Conservation (phyloP, 1,284 basidiomycete species). For the Naganishia liquefaciens region DNA sequence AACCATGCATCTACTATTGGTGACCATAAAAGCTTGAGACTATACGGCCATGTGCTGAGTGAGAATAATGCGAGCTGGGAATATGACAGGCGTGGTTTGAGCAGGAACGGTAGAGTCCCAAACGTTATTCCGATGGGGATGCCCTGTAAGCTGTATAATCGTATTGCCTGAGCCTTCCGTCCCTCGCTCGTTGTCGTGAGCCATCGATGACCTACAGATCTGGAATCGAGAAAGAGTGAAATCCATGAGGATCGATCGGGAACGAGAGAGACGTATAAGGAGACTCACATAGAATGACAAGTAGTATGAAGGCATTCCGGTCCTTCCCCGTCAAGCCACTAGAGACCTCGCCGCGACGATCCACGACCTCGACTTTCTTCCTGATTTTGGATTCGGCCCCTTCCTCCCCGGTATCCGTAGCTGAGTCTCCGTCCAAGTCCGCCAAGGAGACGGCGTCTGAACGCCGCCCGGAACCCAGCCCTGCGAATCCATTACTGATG, state of each 20-base stretch:
- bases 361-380: constrained; percentile 14
- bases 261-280: too few relatives aligned
- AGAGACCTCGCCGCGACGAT: constrained; percentile 23
- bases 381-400: background rate
- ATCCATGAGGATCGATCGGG: too few relatives aligned
- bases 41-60: constrained; percentile 93
- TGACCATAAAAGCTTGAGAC: constrained; percentile 95
- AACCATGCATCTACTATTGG: constrained; percentile 95
- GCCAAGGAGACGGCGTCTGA: constrained; percentile 15
- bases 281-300: constrained; percentile 82
- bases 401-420: constrained; percentile 12
- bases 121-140: constrained; percentile 75
- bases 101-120: constrained; percentile 94
- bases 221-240: constrained; percentile 13
- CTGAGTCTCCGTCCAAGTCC: constrained; percentile 9
- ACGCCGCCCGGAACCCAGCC: constrained; percentile 15
- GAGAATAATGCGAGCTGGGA: constrained; percentile 95
- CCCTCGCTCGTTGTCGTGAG: too few relatives aligned
- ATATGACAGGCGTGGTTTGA: constrained; percentile 92
- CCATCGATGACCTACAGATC: constrained; percentile 43
- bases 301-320: constrained; percentile 78
- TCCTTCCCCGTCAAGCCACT: constrained; percentile 56
- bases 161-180: constrained; percentile 14
- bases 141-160: constrained; percentile 75
- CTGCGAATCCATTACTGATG: constrained; percentile 23